Evolutionary conservation across 2,329 filamentous ascomycete genomes (phyloP).

Genomic region (Aspergillus sp.): DNA sequence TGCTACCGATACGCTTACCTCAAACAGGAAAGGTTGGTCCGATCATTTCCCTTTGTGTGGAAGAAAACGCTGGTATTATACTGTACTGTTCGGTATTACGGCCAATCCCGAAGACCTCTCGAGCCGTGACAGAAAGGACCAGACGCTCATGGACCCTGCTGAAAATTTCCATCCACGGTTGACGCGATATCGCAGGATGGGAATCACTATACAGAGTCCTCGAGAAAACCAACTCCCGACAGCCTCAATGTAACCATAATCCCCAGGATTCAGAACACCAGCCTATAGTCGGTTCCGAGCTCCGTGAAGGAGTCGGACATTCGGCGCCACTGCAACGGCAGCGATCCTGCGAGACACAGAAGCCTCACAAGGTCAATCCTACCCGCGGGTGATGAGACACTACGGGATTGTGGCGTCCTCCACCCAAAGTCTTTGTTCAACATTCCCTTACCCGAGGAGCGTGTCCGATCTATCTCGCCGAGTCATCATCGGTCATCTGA

Average conservation of each 20-base stretch:
- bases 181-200: too few relatives aligned
- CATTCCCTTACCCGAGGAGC: background rate
- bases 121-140: too few relatives aligned
- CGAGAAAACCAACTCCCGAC: background rate
- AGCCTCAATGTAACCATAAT: background rate
- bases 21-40: background rate
- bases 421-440: background rate
- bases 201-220: too few relatives aligned
- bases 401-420: background rate
- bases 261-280: background rate
- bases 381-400: background rate
- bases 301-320: background rate
- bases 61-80: too few relatives aligned
- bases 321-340: background rate
- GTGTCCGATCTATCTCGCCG: background rate
- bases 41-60: too few relatives aligned
- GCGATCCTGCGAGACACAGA: background rate
- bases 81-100: too few relatives aligned
- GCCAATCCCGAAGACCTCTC: too few relatives aligned
- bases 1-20: background rate
- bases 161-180: too few relatives aligned
- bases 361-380: background rate
- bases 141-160: too few relatives aligned
- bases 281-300: background rate
- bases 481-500: background rate